Percentiles rank a stretch among this genome's conserved stretches.
These are phyloP conservation scores for Pharnaceum exiguum DNA, from an alignment of 148 eudicot species.

Conservation along the genomic window DNA sequence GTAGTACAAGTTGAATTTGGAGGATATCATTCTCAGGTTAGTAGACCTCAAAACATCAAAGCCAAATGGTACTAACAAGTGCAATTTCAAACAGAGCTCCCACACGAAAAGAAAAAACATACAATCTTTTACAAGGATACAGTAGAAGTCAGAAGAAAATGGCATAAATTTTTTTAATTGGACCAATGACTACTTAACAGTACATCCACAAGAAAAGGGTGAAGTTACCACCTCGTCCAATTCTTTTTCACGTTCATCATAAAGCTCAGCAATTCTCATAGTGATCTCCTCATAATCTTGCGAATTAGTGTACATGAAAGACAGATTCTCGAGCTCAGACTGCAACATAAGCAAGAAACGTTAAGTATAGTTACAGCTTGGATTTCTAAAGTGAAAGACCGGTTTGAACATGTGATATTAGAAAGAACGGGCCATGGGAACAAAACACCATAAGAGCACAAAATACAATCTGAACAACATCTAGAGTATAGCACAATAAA, in stretches of 20 bases:
- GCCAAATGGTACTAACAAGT: too few species aligned
- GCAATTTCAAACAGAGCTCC: too few species aligned
- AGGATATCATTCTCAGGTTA: too few species aligned
- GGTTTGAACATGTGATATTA: not conserved
- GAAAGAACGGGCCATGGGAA: too few species aligned
- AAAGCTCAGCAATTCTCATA: constrained; percentile 67
- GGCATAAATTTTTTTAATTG: not conserved
- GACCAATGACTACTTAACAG: not conserved
- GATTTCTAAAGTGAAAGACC: not conserved
- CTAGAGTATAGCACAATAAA: too few species aligned
- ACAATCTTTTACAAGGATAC: too few species aligned
- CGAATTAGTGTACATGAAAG: constrained; percentile 90
- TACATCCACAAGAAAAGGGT: constrained; percentile 3
- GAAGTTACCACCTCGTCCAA: constrained; percentile 55
- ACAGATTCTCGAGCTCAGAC: constrained; percentile 95
- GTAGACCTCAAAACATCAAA: too few species aligned
- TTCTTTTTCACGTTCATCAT: constrained; percentile 81
- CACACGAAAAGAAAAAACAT: too few species aligned
- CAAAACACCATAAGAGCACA: too few species aligned
- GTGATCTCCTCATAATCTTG: constrained; percentile 72
- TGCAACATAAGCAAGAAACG: constrained; percentile 34
- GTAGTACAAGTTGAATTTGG: not conserved
- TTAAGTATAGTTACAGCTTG: not conserved
- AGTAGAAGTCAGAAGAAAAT: too few species aligned
- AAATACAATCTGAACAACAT: too few species aligned